phyloP scores from a whole-genome alignment of 73 alveolate genomes.

The Tetrahymena elliotti region DNA sequence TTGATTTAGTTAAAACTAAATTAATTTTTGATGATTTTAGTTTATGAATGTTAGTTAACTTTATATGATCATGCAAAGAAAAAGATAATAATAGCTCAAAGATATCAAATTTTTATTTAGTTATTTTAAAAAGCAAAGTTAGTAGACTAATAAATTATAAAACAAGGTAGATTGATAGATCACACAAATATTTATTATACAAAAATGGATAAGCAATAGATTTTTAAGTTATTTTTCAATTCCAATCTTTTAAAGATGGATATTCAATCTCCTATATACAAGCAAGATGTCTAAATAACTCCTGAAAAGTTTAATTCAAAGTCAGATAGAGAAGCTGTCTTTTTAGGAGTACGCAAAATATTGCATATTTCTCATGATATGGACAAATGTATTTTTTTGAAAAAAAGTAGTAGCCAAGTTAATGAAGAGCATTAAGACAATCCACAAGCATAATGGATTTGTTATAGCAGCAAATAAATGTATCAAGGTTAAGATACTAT shows the following conservation, averaged over 20 bases:
- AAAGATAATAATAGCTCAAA: neutral
- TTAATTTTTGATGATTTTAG: neutral
- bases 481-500: neutral
- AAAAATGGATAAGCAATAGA: neutral
- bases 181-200: neutral
- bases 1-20: neutral
- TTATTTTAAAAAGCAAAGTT: neutral
- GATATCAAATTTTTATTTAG: neutral
- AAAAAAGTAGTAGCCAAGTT: neutral
- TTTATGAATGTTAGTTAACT: neutral
- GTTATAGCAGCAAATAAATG: neutral
- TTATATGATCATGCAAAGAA: neutral
- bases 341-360: neutral
- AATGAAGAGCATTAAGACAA: neutral
- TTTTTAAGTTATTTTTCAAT: neutral
- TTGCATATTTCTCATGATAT: neutral
- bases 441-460: neutral
- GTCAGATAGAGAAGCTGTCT: neutral
- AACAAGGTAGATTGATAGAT: neutral
- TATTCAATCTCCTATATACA: neutral
- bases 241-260: neutral
- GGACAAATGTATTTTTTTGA: neutral
- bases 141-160: neutral
- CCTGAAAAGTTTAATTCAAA: neutral
- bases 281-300: neutral